Conservation (phyloP, 2,329 filamentous ascomycete genomes). For the Alternaria alternata region DNA sequence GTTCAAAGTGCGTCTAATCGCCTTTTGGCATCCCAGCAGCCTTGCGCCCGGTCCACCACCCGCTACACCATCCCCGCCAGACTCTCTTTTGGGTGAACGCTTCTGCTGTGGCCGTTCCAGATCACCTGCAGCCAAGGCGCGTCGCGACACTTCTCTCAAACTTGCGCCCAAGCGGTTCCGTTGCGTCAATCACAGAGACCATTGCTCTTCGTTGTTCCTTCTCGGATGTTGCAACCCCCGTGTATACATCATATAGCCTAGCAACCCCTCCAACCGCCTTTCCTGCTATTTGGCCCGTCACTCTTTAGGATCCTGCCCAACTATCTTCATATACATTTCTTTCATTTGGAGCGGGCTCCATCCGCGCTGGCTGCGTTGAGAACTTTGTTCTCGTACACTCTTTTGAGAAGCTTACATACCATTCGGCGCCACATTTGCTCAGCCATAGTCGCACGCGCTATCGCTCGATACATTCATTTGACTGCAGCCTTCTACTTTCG, state of each 20-base stretch:
- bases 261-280: constrained; percentile 40
- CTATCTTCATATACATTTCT: constrained; percentile 44
- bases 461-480: constrained; percentile 49
- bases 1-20: constrained; percentile 39
- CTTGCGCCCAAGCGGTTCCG: constrained; percentile 47
- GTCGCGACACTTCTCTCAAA: constrained; percentile 52
- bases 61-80: constrained; percentile 39
- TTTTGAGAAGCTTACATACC: constrained; percentile 40
- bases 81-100: constrained; percentile 50
- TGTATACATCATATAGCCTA: constrained; percentile 48
- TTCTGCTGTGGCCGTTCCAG: constrained; percentile 51
- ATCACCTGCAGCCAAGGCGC: constrained; percentile 53
- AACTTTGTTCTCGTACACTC: constrained; percentile 51
- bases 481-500: constrained; percentile 34
- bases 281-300: constrained; percentile 51
- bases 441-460: constrained; percentile 46
- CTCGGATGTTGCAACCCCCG: constrained; percentile 44
- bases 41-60: constrained; percentile 45
- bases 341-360: constrained; percentile 50
- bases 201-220: constrained; percentile 40
- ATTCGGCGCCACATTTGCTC: constrained; percentile 34
- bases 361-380: constrained; percentile 51
- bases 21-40: constrained; percentile 42
- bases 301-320: constrained; percentile 48
- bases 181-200: constrained; percentile 47